Evolutionary conservation across 169 alveolate genomes (phyloP), one percentile per base, ranked within the genome.

Genomic region (Plasmodium adleri): DNA sequence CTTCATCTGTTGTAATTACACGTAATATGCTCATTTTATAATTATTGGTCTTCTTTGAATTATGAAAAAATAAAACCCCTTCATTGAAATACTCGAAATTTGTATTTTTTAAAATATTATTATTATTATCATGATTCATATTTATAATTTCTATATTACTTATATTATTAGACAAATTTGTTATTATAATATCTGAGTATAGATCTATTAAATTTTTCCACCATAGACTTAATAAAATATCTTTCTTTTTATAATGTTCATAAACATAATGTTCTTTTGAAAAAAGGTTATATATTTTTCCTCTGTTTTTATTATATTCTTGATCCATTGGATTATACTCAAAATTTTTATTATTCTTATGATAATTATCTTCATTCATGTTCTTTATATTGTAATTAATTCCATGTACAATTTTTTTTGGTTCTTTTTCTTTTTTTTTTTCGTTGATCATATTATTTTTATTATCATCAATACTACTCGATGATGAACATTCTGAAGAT

Each of bases 21-120:
- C 88, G 88, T 64, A 76, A 56, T 22, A 76, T 76, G 56, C 88
- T 76, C 88, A 76, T 76, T 64, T 76, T 76, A 39, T 76, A 76
- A 76, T 64, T 63, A 13, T 63, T 54, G 8, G 59, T 76, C 59
- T 67, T 76, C 45, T 52, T 76, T 12, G 88, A 62, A 54, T 76
- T 76, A 22, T 76, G 88, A 64, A 76, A 76, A 20, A 76, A 32
- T 47, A 76, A 28, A 9, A 76, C 52, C 2, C 88, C 88, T 76
- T 76, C 88, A 4, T 64, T 76, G 4, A 76, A 49, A 58, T 76
- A 76, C 7, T 76, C 71, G 20, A 32, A 74, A 3, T 59, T 43
- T 4, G 45, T 32, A 32, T 32, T 32, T 32, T 32, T 32, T 5
- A 32, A 4, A 32, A 32, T 4, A 20, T 72, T 9, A 15, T 75